Percentiles rank a stretch among this genome's conserved stretches.
Conservation (phyloP, 805 yeast genomes). For the Brettanomyces custersianus region DNA sequence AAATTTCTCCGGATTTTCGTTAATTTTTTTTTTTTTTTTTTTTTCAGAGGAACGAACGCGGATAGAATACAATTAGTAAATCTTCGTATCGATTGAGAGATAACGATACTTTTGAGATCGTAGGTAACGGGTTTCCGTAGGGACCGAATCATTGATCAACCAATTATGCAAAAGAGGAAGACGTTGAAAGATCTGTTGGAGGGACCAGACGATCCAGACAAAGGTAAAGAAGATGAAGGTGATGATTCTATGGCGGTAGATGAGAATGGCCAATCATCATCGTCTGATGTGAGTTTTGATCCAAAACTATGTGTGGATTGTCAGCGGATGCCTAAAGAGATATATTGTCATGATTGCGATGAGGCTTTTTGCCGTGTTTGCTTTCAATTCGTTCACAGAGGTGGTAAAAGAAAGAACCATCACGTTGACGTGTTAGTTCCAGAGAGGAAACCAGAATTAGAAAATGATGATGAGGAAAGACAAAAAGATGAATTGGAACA, state of each 20-base stretch:
- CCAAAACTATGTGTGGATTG: conserved; percentile 56
- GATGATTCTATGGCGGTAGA: too few species aligned
- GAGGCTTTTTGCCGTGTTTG: conserved; percentile 67
- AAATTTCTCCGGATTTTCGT: too few species aligned
- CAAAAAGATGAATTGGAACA: conserved; percentile 7
- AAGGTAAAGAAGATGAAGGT: conserved; percentile 9
- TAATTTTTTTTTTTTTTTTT: too few species aligned
- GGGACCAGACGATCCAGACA: conserved; percentile 11
- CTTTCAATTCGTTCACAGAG: conserved; percentile 57
- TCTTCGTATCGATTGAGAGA: too few species aligned
- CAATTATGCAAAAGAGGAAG: conserved; percentile 8
- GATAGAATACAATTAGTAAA: too few species aligned
- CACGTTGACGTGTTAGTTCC: conserved; percentile 20
- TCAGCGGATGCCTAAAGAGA: conserved; percentile 60
- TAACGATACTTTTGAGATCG: too few species aligned
- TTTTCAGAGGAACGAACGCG: too few species aligned
- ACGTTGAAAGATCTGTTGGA: conserved; percentile 21
- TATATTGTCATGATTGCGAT: conserved; percentile 52
- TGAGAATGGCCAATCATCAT: conserved; percentile 8
- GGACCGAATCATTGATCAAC: background rate
- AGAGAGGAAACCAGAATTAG: conserved; percentile 8
- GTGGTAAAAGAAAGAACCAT: conserved; percentile 52
- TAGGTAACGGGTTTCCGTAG: background rate
- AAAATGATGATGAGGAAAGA: conserved; percentile 11
- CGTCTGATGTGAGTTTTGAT: too few species aligned